phyloP scores from a whole-genome alignment of 2,329 filamentous ascomycete genomes.

The Colletotrichum simmondsii region DNA sequence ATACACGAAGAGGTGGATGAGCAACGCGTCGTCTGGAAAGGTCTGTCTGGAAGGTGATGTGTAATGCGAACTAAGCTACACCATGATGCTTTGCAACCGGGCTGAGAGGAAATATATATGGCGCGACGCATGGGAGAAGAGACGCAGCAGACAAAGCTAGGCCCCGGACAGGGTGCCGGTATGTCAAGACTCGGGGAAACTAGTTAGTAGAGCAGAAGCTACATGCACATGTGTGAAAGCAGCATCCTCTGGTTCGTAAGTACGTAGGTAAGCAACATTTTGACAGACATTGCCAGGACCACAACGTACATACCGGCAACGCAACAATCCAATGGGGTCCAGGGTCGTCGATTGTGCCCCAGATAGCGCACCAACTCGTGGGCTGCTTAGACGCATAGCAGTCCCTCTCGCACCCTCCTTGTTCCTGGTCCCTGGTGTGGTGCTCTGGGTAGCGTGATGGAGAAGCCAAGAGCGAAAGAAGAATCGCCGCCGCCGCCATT shows the following conservation, averaged over 20 bases:
- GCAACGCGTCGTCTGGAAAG: not conserved
- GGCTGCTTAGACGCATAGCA: constrained; percentile 30
- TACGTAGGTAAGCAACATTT: constrained; percentile 32
- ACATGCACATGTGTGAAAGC: constrained; percentile 24
- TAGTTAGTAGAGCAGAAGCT: constrained; percentile 2
- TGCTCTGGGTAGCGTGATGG: constrained; percentile 19
- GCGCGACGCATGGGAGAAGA: constrained; percentile 21
- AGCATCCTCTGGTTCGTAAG: constrained; percentile 17
- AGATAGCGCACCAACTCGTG: constrained; percentile 18
- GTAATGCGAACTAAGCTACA: constrained; percentile 28
- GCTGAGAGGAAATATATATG: constrained; percentile 30
- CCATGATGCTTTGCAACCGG: constrained; percentile 29
- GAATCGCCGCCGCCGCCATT: constrained; percentile 13
- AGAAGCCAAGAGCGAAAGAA: constrained; percentile 4
- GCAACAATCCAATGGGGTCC: constrained; percentile 15
- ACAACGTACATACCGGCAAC: constrained; percentile 17
- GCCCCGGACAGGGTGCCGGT: constrained; percentile 18
- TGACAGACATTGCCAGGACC: constrained; percentile 12
- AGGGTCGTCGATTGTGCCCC: constrained; percentile 13
- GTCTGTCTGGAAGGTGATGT: constrained; percentile 26
- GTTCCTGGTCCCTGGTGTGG: constrained; percentile 27
- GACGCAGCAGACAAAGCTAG: constrained; percentile 3
- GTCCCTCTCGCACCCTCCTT: constrained; percentile 1
- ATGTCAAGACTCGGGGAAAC: constrained; percentile 12
- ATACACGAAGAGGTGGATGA: not conserved